phyloP scores from a whole-genome alignment of 306 rosid genomes.

The Sicyos baderoa region DNA sequence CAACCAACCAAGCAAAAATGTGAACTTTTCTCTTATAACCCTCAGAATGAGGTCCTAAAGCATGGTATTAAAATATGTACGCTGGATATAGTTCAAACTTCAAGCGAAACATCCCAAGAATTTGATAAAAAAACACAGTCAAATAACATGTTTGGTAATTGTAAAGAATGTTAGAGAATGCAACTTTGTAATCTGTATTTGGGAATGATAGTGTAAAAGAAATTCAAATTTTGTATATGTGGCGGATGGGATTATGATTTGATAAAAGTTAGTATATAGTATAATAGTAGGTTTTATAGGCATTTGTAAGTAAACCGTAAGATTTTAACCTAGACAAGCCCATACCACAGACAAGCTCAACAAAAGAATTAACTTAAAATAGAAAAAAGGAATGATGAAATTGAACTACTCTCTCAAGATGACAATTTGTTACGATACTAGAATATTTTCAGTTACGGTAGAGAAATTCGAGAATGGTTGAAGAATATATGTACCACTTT shows the following conservation, averaged over 20 bases:
- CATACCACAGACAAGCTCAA: background rate
- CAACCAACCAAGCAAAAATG: background rate
- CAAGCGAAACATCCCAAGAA: background rate
- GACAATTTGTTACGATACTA: background rate
- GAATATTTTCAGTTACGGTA: background rate
- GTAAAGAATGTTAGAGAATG: background rate
- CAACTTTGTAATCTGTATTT: background rate
- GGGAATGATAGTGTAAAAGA: background rate
- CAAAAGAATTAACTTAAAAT: background rate
- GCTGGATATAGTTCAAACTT: background rate
- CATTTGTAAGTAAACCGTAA: background rate
- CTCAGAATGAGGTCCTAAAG: slow-evolving; percentile 7
- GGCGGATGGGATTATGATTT: background rate
- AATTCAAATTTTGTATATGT: background rate
- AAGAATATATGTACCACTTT: slow-evolving; percentile 37
- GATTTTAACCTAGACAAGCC: background rate
- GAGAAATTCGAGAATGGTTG: background rate
- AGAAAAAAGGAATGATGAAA: background rate
- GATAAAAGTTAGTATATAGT: too few relatives aligned
- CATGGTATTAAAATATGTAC: background rate
- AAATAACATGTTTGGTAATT: background rate
- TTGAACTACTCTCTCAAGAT: slow-evolving; percentile 4
- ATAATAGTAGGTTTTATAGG: too few relatives aligned
- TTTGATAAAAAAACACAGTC: background rate
- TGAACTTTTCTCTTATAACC: too few relatives aligned